Evolutionary conservation across 495 filamentous ascomycete genomes (phyloP), one percentile per base, ranked within the genome.

Genomic region (Mytilinidion resinicola): DNA sequence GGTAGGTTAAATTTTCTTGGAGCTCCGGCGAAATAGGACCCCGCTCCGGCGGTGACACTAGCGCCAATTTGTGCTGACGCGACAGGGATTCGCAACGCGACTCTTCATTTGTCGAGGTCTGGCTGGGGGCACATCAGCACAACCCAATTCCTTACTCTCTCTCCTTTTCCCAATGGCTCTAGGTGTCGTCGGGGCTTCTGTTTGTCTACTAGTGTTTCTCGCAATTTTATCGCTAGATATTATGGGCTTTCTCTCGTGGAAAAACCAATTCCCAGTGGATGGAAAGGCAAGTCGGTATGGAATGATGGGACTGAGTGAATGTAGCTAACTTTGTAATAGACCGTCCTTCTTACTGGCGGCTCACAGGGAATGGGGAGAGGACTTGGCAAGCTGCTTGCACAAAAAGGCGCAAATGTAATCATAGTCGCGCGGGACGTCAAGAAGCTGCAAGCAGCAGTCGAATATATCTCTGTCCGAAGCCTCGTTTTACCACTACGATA

Each of bases 321-420:
- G 9, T 41, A 20, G 3, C 41, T 42, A 19, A 21, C 5, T 44
- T 14, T 36, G 47, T 15, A 49, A 9, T 56, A 92, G 89, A 93
- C 88, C 5, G 80, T 93, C 56, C 73, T 97, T 20, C 77, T 98
- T 53, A 98, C 93, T 11, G 93, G 93, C 39, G 92, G 84, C 53
- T 97, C 95, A 0, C 87, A 96, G 68, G 93, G 93, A 50, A 89
- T 96, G 87, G 93, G 93, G 60, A 81, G 79, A 65, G 81, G 79
- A 57, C 81, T 86, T 15, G 91, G 84, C 4, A 76, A 80, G 19
- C 79, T 89, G 55, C 80, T 97, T 17, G 81, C 93, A 4, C 71
- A 75, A 53, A 93, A 89, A 76, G 93, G 93, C 60, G 95, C 95
- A 50, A 86, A 89, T 69, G 71, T 98, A 14, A 82, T 91, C 58